A percentile compares a stretch with the other conserved stretches of the same genome.
Evolutionary conservation across 2,329 filamentous ascomycete species (phyloP).

Genomic region (Gyromitra esculenta): DNA sequence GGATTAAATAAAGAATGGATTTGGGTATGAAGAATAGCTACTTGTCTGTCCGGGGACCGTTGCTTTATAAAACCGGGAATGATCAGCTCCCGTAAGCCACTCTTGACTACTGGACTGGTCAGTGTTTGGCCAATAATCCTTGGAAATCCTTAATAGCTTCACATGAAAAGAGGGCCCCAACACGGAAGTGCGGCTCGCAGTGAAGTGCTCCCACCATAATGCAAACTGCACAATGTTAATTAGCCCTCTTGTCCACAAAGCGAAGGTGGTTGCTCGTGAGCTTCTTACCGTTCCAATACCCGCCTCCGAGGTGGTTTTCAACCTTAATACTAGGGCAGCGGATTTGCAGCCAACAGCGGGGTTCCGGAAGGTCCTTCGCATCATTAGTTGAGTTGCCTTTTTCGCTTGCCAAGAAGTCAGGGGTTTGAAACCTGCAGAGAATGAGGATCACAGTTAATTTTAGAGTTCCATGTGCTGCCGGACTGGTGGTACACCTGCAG

Average conservation of each 20-base stretch:
- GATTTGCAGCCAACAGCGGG: neutral
- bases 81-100: neutral
- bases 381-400: conserved; percentile 3
- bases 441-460: neutral
- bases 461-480: neutral
- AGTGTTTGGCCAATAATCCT: neutral
- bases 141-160: neutral
- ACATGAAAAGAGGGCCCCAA: neutral
- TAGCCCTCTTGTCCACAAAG: neutral
- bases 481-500: neutral
- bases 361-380: neutral
- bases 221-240: neutral
- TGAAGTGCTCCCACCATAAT: neutral
- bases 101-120: neutral
- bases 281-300: neutral
- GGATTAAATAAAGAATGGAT: conserved; percentile 2
- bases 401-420: neutral
- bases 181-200: neutral
- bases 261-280: neutral
- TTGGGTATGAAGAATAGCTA: neutral
- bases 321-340: neutral
- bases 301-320: neutral
- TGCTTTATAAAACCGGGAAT: neutral
- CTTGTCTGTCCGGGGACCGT: neutral
- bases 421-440: neutral